Base-by-base conservation (phyloP, 1,139 yeast genomes). In the Pichia sp. region DNA sequence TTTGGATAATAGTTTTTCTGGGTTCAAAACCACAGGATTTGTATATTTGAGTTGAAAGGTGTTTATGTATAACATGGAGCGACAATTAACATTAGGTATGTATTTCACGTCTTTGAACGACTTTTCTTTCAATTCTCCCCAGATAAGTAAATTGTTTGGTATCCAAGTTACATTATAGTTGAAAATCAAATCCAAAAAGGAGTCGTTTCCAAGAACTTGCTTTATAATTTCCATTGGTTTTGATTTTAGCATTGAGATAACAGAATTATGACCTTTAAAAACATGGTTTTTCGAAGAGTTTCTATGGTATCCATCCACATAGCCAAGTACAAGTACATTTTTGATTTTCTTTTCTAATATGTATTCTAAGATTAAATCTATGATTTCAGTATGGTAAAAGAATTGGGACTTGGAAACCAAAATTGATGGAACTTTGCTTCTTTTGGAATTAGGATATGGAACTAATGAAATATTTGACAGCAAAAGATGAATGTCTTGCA, bases 141-240 rank as follows among this genome's bases (percentile, higher is more conserved):
- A 72, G 2, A 73, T 28, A 43, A 55, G 11, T 44, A 52, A 1
- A 28, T 44, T 36, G 27, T 40, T 9, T 45, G 41, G 23, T 38
- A 37, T 10, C 57, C 38, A 39, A 43, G 53, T 64, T 8, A 71
- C 68, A 33, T 56, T 57, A 33, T 58, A 54, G 29, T 60, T 58
- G 10, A 67, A 42, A 1, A 76, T 27, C 41, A 75, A 44, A 4
- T 61, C 49, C 5, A 66, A 36, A 51, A 73, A 73, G 1, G 42
- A 45, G 1, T 45, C 45, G 10, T 48, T 47, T 0, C 79, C 78
- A 0, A 73, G 49, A 2, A 59, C 42, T 1, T 46, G 43, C 46
- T 58, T 68, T 0, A 74, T 46, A 5, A 56, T 50, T 27, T 64
- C 62, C 71, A 79, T 73, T n/a, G 55, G 48, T 5, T 61, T 53